Percentiles rank a stretch among this genome's conserved stretches.
These are phyloP conservation scores for Apiospora sp. DNA, from an alignment of 2,329 filamentous ascomycete species.

Conservation along the genomic window DNA sequence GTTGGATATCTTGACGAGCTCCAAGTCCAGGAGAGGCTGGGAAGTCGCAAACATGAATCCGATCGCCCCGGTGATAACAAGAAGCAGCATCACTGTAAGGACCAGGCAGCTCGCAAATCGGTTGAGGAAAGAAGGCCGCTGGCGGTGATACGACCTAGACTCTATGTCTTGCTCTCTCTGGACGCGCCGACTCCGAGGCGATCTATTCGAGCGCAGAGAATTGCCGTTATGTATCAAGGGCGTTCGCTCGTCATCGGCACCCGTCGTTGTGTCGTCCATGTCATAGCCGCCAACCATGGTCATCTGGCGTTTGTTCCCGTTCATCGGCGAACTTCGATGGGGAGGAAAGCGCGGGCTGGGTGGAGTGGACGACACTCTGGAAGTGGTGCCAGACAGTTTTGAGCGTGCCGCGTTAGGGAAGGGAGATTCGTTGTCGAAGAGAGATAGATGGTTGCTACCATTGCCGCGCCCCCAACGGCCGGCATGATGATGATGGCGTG, in stretches of 20 bases:
- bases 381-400: conserved; percentile 66
- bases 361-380: conserved; percentile 71
- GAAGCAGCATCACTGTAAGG: conserved; percentile 79
- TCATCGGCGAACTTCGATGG: conserved; percentile 37
- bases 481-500: conserved; percentile 77
- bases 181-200: conserved; percentile 60
- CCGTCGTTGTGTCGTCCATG: conserved; percentile 78
- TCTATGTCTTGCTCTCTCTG: conserved; percentile 64
- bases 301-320: conserved; percentile 58
- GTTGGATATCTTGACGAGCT: conserved; percentile 82
- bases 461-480: conserved; percentile 78
- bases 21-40: conserved; percentile 81
- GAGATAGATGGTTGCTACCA: conserved; percentile 71
- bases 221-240: conserved; percentile 65
- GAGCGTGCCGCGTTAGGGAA: conserved; percentile 72
- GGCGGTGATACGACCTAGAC: conserved; percentile 69
- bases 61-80: conserved; percentile 85
- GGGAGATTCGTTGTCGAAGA: conserved; percentile 80
- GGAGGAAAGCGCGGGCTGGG: conserved; percentile 68
- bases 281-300: conserved; percentile 74
- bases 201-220: conserved; percentile 56
- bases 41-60: conserved; percentile 92
- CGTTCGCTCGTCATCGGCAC: conserved; percentile 86
- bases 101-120: conserved; percentile 88
- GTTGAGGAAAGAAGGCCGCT: conserved; percentile 69